These are phyloP conservation scores for Pseudocercospora ulei DNA, from an alignment of 2,329 filamentous ascomycete genomes.

Conservation along the genomic window DNA sequence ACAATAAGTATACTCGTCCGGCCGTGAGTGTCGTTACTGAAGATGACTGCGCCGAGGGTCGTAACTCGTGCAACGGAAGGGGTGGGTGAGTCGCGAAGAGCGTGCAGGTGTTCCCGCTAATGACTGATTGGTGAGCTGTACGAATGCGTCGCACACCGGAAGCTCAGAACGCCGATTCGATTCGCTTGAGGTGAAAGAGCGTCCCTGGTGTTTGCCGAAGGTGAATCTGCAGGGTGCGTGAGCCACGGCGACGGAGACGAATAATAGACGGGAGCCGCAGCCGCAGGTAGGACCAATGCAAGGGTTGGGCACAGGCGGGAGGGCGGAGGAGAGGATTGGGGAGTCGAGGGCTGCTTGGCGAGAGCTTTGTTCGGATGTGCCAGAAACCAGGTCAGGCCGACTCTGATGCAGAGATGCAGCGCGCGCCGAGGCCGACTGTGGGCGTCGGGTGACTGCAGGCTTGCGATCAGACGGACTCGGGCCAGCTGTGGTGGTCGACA, in stretches of 20 bases:
- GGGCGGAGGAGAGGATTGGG: slow-evolving; percentile 11
- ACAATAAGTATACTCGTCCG: slow-evolving; percentile 31
- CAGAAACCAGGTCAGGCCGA: slow-evolving; percentile 4
- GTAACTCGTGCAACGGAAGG: slow-evolving; percentile 13
- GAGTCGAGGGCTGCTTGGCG: slow-evolving; percentile 7
- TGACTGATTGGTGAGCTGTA: slow-evolving; percentile 11
- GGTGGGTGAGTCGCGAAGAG: slow-evolving; percentile 9
- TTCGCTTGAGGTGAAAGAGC: slow-evolving; percentile 20
- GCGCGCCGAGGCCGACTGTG: too few relatives aligned
- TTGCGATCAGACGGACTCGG: slow-evolving; percentile 1
- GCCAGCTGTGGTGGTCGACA: slow-evolving; percentile 2
- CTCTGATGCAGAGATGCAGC: slow-evolving; percentile 1
- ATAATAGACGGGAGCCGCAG: slow-evolving; percentile 10
- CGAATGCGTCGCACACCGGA: slow-evolving; percentile 10
- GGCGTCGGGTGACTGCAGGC: slow-evolving; percentile 3
- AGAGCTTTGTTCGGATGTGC: too few relatives aligned
- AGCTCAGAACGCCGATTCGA: slow-evolving; percentile 16
- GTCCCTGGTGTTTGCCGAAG: slow-evolving; percentile 17
- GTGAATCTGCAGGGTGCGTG: slow-evolving; percentile 23
- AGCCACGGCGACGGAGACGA: slow-evolving; percentile 17
- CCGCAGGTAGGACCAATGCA: slow-evolving; percentile 9
- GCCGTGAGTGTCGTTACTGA: slow-evolving; percentile 26
- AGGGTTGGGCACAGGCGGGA: slow-evolving; percentile 17
- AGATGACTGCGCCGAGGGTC: slow-evolving; percentile 21
- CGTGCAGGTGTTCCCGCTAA: slow-evolving; percentile 7